A percentile compares a stretch with the other conserved stretches of the same genome.
These are phyloP conservation scores for Cucurbitaria berberidis DNA, from an alignment of 2,329 filamentous ascomycete genomes.

Conservation along the genomic window DNA sequence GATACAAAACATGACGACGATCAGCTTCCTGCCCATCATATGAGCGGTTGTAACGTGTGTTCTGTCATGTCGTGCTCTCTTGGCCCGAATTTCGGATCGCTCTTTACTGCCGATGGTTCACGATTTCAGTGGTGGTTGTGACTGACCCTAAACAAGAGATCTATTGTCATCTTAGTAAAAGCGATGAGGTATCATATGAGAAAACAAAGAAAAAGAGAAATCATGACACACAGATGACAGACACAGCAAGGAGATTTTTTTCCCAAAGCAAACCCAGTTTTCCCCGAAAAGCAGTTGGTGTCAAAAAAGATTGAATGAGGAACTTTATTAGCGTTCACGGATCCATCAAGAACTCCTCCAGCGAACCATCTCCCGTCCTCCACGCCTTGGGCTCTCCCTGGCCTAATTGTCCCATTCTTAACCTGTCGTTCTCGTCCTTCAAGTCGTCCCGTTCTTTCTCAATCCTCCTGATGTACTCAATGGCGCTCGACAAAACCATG, in stretches of 20 bases:
- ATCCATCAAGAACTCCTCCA: constrained; percentile 1
- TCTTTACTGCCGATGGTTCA: not conserved
- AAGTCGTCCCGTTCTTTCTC: constrained; percentile 38
- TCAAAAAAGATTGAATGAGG: not conserved
- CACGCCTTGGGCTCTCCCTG: not conserved
- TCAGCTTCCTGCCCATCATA: not conserved
- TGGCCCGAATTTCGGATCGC: not conserved
- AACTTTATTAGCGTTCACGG: not conserved
- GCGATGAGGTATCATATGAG: constrained; percentile 1
- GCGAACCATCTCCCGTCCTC: not conserved
- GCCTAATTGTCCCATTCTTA: constrained; percentile 18
- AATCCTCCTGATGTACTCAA: constrained; percentile 41
- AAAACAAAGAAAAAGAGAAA: no score
- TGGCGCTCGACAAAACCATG: constrained; percentile 40
- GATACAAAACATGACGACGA: not conserved
- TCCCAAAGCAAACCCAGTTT: no score
- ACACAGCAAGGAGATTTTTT: no score
- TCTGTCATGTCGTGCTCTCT: not conserved
- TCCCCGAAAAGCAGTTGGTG: no score
- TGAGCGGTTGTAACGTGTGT: not conserved
- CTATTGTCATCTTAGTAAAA: not conserved
- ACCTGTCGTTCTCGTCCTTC: constrained; percentile 33
- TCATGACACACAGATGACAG: no score
- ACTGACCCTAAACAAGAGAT: not conserved
- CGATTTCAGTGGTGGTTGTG: not conserved